phyloP scores from a whole-genome alignment of 2,329 filamentous ascomycete genomes.

The Beauveria caledonica region DNA sequence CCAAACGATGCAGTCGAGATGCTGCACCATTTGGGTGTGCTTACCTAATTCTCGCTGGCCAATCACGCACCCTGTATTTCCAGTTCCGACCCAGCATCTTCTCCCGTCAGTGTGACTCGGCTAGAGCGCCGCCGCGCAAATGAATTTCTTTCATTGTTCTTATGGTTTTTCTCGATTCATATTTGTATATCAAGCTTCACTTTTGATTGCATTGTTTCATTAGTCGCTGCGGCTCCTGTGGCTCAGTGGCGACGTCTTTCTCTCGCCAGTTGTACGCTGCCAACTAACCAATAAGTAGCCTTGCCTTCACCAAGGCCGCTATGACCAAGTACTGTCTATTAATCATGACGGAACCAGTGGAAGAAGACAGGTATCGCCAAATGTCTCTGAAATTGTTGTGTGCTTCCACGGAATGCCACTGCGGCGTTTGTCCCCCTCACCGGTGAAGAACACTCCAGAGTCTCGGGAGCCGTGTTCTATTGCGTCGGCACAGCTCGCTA shows the following conservation, averaged over 20 bases:
- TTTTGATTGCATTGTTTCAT: background rate
- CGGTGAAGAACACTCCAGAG: background rate
- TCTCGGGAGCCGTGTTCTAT: background rate
- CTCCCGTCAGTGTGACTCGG: background rate
- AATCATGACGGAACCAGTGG: background rate
- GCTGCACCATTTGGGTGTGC: background rate
- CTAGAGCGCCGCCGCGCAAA: background rate
- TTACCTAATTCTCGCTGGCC: background rate
- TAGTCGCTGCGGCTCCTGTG: too few species aligned
- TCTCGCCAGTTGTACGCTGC: too few species aligned
- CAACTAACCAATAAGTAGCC: too few species aligned
- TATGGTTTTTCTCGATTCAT: background rate
- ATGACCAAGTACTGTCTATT: too few species aligned
- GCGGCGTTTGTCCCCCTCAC: background rate
- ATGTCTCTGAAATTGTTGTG: background rate
- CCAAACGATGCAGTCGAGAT: constrained; percentile 3
- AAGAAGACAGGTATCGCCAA: background rate
- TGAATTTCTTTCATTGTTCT: background rate
- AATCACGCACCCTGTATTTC: constrained; percentile 3
- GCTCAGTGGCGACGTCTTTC: too few species aligned
- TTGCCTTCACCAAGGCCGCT: background rate
- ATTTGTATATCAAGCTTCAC: background rate
- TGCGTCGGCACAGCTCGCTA: background rate
- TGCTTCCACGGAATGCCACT: background rate
- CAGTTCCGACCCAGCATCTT: background rate